Evolutionary conservation across 2,329 filamentous ascomycete genomes (phyloP).

Genomic region (Penicillium thymicola): DNA sequence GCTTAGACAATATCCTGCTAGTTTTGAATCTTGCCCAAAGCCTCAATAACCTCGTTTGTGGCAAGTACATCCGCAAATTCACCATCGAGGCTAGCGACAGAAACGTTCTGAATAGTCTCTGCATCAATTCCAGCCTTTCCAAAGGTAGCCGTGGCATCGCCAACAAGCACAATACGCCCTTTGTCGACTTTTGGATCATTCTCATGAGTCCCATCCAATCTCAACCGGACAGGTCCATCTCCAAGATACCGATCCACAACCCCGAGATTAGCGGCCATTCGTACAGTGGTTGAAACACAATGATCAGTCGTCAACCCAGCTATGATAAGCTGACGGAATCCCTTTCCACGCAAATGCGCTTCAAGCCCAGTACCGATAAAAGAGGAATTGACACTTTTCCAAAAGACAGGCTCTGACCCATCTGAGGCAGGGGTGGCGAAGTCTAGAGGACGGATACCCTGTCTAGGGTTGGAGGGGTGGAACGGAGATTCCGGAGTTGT

Average conservation of each 20-base stretch:
- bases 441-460: constrained; percentile 29
- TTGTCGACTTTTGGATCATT: constrained; percentile 20
- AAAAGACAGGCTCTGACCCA: constrained; percentile 39
- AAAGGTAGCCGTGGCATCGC: constrained; percentile 49
- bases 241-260: constrained; percentile 37
- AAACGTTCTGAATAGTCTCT: constrained; percentile 46
- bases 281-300: constrained; percentile 49
- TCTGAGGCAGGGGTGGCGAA: constrained; percentile 31
- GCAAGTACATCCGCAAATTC: constrained; percentile 46
- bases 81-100: constrained; percentile 44
- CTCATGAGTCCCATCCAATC: constrained; percentile 21
- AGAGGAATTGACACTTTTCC: constrained; percentile 47
- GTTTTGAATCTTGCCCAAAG: constrained; percentile 15
- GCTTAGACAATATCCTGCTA: background rate
- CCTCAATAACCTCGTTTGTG: constrained; percentile 38
- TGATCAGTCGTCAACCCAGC: constrained; percentile 50
- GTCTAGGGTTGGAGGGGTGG: constrained; percentile 32
- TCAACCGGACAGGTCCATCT: constrained; percentile 12
- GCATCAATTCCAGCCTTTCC: constrained; percentile 44
- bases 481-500: constrained; percentile 34
- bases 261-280: constrained; percentile 49
- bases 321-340: constrained; percentile 41
- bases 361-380: constrained; percentile 49
- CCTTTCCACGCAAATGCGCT: constrained; percentile 31
- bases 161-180: constrained; percentile 42